Conservation (phyloP, 495 filamentous ascomycete species). For the Tetracladium setigerum region DNA sequence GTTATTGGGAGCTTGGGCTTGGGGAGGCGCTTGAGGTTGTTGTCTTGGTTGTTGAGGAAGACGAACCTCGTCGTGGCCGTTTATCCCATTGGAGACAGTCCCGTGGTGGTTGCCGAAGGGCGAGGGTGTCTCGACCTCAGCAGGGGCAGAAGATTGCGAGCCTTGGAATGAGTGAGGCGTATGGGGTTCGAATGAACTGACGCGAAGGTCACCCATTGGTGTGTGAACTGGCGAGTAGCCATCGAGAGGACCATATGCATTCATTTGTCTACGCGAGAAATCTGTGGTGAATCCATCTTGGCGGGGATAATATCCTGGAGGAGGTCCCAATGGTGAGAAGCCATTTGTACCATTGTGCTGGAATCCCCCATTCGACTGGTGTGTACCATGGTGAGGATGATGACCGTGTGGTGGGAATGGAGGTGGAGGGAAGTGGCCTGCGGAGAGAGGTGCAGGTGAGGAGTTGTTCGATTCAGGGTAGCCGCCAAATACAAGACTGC, state of each 20-base stretch:
- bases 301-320: conserved; percentile 25
- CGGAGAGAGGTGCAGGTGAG: conserved; percentile 32
- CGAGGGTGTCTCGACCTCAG: conserved; percentile 26
- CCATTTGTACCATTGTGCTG: conserved; percentile 22
- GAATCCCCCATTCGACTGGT: conserved; percentile 17
- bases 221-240: conserved; percentile 26
- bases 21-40: conserved; percentile 4
- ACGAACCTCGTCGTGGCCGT: conserved; percentile 27
- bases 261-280: conserved; percentile 26
- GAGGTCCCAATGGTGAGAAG: conserved; percentile 24
- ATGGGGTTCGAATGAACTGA: conserved; percentile 29
- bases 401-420: conserved; percentile 15
- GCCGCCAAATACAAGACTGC: conserved; percentile 33
- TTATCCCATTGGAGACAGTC: conserved; percentile 23
- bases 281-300: conserved; percentile 27
- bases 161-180: conserved; percentile 48
- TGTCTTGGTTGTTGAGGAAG: conserved; percentile 22
- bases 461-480: conserved; percentile 39
- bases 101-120: conserved; percentile 23
- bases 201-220: conserved; percentile 10
- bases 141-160: conserved; percentile 38
- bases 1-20: conserved; percentile 3
- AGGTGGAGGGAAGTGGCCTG: conserved; percentile 28
- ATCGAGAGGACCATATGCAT: conserved; percentile 28
- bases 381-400: conserved; percentile 5